Percentiles rank a stretch among this genome's conserved stretches.
Evolutionary conservation across 2,329 filamentous ascomycete genomes (phyloP).

Genomic region (Xylariaceae sp.): DNA sequence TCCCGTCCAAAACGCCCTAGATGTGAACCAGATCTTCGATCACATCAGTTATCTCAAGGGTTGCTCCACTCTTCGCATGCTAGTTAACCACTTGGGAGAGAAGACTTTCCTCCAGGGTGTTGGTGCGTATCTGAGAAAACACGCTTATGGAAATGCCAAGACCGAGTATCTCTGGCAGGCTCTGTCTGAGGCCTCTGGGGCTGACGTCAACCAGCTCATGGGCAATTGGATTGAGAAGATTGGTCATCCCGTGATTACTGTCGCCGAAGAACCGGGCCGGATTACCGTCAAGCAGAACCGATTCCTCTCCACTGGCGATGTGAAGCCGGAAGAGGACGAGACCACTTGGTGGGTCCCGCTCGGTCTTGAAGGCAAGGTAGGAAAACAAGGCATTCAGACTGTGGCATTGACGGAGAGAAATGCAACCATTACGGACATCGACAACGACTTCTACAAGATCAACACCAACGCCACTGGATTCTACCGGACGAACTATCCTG

Average conservation of each 20-base stretch:
- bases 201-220: slow-evolving; percentile 85
- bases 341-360: slow-evolving; percentile 96
- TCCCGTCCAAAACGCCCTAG: slow-evolving; percentile 84
- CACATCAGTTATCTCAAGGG: slow-evolving; percentile 95
- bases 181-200: slow-evolving; percentile 77
- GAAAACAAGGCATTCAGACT: slow-evolving; percentile 56
- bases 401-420: slow-evolving; percentile 70
- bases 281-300: slow-evolving; percentile 79
- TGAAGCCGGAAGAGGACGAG: slow-evolving; percentile 82
- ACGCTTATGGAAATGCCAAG: slow-evolving; percentile 85
- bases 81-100: slow-evolving; percentile 82
- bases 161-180: slow-evolving; percentile 89
- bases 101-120: slow-evolving; percentile 89
- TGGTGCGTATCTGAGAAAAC: slow-evolving; percentile 78
- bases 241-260: slow-evolving; percentile 84
- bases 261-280: slow-evolving; percentile 76
- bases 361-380: slow-evolving; percentile 69
- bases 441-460: slow-evolving; percentile 84
- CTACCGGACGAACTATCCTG: slow-evolving; percentile 89
- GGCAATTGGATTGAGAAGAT: slow-evolving; percentile 92
- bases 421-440: slow-evolving; percentile 68
- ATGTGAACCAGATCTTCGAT: slow-evolving; percentile 98
- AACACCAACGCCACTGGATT: slow-evolving; percentile 85
- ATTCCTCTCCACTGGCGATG: slow-evolving; percentile 88
- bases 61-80: slow-evolving; percentile 93